Evolutionary conservation across 257 asterid species (phyloP).

Genomic region (Plantago elongata): DNA sequence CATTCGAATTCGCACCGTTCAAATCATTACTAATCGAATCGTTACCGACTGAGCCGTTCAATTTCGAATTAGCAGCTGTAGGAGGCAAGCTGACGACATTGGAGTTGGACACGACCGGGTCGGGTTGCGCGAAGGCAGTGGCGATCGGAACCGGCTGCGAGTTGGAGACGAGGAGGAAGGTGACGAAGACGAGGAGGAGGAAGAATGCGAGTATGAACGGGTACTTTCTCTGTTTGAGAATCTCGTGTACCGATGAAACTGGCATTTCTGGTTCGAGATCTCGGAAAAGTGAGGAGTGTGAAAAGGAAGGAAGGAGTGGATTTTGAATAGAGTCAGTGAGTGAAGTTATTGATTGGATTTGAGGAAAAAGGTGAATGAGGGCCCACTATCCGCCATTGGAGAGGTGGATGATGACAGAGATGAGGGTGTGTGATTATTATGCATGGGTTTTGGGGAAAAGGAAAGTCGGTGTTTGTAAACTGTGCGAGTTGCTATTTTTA

Average conservation of each 20-base stretch:
- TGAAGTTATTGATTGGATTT: too few species aligned
- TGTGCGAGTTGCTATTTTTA: too few species aligned
- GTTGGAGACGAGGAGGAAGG: constrained; percentile 59
- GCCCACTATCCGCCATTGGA: neutral
- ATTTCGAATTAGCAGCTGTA: neutral
- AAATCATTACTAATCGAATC: too few species aligned
- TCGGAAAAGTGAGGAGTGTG: neutral
- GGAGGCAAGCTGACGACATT: neutral
- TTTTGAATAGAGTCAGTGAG: too few species aligned
- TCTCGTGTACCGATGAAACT: constrained; percentile 38
- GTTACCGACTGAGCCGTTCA: too few species aligned
- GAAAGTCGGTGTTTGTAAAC: neutral
- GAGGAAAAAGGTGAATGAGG: too few species aligned
- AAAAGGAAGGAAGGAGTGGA: neutral
- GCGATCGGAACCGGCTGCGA: constrained; percentile 48
- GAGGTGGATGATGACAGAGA: neutral
- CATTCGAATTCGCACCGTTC: neutral
- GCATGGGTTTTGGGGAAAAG: neutral
- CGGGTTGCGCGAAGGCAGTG: constrained; percentile 30
- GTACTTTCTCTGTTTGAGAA: constrained; percentile 64
- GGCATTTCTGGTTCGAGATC: constrained; percentile 31
- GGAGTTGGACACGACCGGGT: neutral
- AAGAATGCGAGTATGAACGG: constrained; percentile 64
- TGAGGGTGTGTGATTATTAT: neutral
- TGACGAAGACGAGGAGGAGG: constrained; percentile 51